Conservation (phyloP, 108 stramenopile species). For the Aurantiochytrium sp. region DNA sequence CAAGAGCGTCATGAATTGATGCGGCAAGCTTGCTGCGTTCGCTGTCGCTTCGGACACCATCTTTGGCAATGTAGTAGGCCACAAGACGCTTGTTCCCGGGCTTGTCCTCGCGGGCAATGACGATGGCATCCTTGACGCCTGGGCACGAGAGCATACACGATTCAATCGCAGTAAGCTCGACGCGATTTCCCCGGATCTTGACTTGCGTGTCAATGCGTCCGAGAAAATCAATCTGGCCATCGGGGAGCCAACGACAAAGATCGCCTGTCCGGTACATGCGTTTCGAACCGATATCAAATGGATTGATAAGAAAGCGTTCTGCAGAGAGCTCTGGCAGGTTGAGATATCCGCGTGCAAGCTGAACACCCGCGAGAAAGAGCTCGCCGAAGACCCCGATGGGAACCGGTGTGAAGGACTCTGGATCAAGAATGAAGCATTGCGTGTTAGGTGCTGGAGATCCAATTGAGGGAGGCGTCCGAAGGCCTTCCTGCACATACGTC, state of each 20-base stretch:
- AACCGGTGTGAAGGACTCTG: neutral
- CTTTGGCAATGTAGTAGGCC: neutral
- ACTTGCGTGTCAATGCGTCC: slow-evolving; percentile 29
- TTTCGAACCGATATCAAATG: neutral
- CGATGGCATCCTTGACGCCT: neutral
- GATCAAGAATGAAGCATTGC: neutral
- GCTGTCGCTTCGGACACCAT: neutral
- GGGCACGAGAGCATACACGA: neutral
- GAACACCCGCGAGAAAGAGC: slow-evolving; percentile 1
- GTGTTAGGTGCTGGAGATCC: neutral
- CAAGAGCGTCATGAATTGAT: neutral
- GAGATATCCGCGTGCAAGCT: neutral
- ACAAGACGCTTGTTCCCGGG: neutral
- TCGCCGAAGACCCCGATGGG: neutral
- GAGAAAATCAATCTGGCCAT: slow-evolving; percentile 21
- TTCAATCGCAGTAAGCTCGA: slow-evolving; percentile 32
- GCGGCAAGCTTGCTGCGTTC: neutral
- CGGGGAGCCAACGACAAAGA: slow-evolving; percentile 18
- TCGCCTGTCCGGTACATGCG: slow-evolving; percentile 30
- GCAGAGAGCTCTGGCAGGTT: neutral
- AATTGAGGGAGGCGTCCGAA: neutral
- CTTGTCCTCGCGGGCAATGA: neutral
- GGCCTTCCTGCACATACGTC: neutral
- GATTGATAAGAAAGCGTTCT: neutral
- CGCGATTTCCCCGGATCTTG: slow-evolving; percentile 26